Evolutionary conservation across 257 asterid genomes (phyloP).

Genomic region (Nicotiana knightiana): DNA sequence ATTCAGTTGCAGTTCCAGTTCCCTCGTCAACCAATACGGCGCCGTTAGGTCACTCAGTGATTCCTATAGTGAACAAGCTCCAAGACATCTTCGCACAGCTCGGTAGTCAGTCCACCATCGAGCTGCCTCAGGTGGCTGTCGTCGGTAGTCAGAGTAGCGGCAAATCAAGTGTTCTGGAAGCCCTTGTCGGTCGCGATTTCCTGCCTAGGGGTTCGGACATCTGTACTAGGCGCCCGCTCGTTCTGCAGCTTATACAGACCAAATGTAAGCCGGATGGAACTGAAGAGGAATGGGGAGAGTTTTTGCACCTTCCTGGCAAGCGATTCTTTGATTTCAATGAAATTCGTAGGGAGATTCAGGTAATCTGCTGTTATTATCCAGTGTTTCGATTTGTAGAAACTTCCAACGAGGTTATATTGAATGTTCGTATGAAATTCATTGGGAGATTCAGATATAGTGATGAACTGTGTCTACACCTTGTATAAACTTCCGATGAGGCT

Average conservation of each 20-base stretch:
- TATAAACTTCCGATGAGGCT: background rate
- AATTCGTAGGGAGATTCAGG: constrained; percentile 83
- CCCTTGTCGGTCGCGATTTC: constrained; percentile 96
- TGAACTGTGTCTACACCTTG: background rate
- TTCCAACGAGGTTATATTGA: background rate
- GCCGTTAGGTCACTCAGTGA: constrained; percentile 66
- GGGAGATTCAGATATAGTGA: background rate
- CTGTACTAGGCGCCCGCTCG: constrained; percentile 91
- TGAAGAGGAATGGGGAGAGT: constrained; percentile 92
- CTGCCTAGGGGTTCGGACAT: constrained; percentile 87
- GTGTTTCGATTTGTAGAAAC: background rate
- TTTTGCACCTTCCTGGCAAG: constrained; percentile 68
- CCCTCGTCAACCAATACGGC: constrained; percentile 21
- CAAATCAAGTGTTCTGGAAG: constrained; percentile 93
- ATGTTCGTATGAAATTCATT: background rate
- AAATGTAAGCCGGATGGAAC: constrained; percentile 47
- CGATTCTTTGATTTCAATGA: constrained; percentile 64
- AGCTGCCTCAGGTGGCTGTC: constrained; percentile 95
- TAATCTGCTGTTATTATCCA: constrained; percentile 6
- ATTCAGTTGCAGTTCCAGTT: constrained; percentile 21
- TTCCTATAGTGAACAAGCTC: constrained; percentile 77
- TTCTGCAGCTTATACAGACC: constrained; percentile 69
- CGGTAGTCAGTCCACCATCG: constrained; percentile 70
- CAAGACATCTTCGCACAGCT: constrained; percentile 88
- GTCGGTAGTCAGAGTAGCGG: constrained; percentile 99